phyloP scores from a whole-genome alignment of 768 basidiomycete genomes.

The Serendipita vermifera region DNA sequence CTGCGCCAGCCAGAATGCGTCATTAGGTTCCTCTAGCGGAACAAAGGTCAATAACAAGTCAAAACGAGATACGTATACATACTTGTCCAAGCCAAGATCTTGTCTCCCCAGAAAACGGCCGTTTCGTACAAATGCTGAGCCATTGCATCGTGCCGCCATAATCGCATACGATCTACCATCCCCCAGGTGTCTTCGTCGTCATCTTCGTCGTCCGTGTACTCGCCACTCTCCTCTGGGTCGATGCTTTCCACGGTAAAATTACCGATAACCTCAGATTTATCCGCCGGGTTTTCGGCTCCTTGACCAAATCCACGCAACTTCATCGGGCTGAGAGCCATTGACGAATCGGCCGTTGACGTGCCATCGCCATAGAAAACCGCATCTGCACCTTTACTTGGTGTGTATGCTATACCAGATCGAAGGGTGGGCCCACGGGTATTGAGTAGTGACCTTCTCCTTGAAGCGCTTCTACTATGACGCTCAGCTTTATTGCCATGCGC shows the following conservation, averaged over 20 bases:
- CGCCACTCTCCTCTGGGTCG: constrained; percentile 45
- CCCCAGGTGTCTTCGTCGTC: constrained; percentile 45
- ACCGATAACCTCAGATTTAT: neutral
- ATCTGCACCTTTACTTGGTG: neutral
- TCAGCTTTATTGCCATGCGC: neutral
- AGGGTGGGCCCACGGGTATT: neutral
- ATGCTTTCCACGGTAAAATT: neutral
- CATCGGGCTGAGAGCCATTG: constrained; percentile 5
- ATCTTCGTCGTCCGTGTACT: constrained; percentile 22
- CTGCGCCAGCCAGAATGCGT: constrained; percentile 98
- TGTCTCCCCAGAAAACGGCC: constrained; percentile 97
- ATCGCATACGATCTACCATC: constrained; percentile 86
- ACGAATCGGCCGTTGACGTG: neutral
- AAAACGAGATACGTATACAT: constrained; percentile 17
- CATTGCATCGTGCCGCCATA: constrained; percentile 95
- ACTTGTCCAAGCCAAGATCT: constrained; percentile 94
- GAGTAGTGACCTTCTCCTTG: neutral
- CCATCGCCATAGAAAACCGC: neutral
- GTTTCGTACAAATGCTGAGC: constrained; percentile 98
- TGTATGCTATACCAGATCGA: neutral
- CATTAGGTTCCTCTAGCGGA: constrained; percentile 74
- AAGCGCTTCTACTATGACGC: neutral
- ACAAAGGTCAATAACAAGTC: neutral
- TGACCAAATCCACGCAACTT: constrained; percentile 3
- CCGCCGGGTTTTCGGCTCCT: neutral